Evolutionary conservation across 106 monocot species (phyloP), one percentile per base, ranked within the genome.

Genomic region (Triglochin maritima): DNA sequence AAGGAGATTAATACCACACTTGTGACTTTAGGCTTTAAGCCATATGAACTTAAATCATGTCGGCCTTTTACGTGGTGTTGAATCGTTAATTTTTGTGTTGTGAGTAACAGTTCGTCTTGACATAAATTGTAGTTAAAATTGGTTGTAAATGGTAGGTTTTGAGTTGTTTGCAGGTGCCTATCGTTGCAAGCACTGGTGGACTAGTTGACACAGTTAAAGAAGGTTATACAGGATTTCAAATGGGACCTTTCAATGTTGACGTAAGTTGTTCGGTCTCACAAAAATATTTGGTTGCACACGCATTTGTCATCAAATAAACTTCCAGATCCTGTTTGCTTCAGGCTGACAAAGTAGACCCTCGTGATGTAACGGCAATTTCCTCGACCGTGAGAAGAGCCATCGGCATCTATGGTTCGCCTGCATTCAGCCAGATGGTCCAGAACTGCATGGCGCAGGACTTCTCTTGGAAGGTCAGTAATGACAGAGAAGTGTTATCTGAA

Each of bases 361-460:
- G 52, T 46, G 93, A 94, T 49, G 84, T 86, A 5, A 29, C 71
- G 44, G 67, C 78, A 69, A 59, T 89, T 13, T 74, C 70, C 10
- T 16, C 73, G 16, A 80, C 84, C 4, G 79, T 93, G 57, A 86
- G 82, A 49, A 71, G 82, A 15, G 82, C 77, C 15, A 72, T 83
- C 2, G 69, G 71, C 14, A 75, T 80, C 60, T 79, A 82, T 9
- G 77, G 80, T 4, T 86, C 93, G 16, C 72, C 75, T 16, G 65
- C 71, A 13, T 86, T 88, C 64, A 52, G 7, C 4, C 51, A 76
- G 76, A 89, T 94, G 84, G 67, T 89, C 16, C 79, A 74, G 74
- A 94, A 84, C 69, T 94, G 89, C 82, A 94, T 94, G 93, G 79
- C 75, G 63, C 80, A 79, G 71, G 93, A 94, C 57, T 82, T 89